Base-by-base conservation (phyloP, 78 protist species). In the Anaeramoeba ignava region DNA sequence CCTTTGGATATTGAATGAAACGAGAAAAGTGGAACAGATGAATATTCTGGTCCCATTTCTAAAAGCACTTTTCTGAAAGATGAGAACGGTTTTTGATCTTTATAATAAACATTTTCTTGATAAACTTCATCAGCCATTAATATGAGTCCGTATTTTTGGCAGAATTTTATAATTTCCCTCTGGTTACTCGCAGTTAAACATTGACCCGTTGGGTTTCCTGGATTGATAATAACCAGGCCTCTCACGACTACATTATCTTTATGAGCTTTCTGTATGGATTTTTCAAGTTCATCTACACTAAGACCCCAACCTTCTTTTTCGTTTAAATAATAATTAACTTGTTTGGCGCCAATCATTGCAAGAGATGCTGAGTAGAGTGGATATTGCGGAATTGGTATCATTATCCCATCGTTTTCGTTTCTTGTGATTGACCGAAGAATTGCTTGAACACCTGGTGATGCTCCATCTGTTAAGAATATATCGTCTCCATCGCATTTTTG, bases 151-250 rank as follows among this genome's bases (percentile, higher is more conserved):
- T 95, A 78, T 34, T 73, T 38, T 3, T 39, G 41, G 85, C 94
- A 88, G 37, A 95, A 92, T 0, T 81, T 37, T 2, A 96, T 67
- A 23, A 94, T 83, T 33, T 1, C 3, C 83, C 37, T 3, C 0
- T 36, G 3, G n/a, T 31, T 36, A 17, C 42, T 54, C 41, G 0
- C 27, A 31, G 91, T 1, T 34, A 96, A 87, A 41, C 83, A 40
- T 79, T 90, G 91, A 38, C 99, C 99, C 33, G 99, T 98, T 42
- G 99, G 99, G 89, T 98, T 98, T 41, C 99, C 99, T 1, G 99
- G 99, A 88, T 97, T 97, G 90, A 98, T 98, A 78, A 97, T 90
- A 3, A 84, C 95, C 31, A 96, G 84, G 33, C 96, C 98, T 40
- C 95, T 89, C 40, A 86, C 87, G 34, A 79, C 84, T 23, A 88